Evolutionary conservation across 345 rosid species (phyloP).

Genomic region (Hirschfeldia incana): DNA sequence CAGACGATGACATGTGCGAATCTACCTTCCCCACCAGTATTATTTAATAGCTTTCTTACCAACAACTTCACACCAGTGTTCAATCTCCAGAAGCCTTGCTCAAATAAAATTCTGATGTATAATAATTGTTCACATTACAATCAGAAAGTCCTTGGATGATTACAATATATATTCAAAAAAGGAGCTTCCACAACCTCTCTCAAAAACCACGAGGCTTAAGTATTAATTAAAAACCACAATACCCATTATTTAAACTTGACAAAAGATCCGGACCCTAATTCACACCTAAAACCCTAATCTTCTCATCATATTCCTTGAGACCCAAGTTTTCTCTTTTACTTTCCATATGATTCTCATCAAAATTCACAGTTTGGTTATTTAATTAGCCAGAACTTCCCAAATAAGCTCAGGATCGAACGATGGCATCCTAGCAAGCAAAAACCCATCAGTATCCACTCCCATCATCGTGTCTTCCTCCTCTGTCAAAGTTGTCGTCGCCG

Average conservation of each 20-base stretch:
- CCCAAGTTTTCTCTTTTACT: background rate
- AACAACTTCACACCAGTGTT: conserved; percentile 2
- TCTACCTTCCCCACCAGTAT: conserved; percentile 38
- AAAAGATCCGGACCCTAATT: conserved; percentile 24
- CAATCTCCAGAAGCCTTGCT: conserved; percentile 8
- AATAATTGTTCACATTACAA: conserved; percentile 12
- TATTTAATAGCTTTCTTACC: conserved; percentile 28
- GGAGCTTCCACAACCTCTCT: conserved; percentile 37
- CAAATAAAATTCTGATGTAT: conserved; percentile 9
- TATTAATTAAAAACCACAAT: background rate
- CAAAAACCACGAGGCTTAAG: conserved; percentile 40
- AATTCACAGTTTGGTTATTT: conserved; percentile 24
- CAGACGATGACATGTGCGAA: conserved; percentile 38
- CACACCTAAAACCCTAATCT: conserved; percentile 22
- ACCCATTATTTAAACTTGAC: conserved; percentile 12
- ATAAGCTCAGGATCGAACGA: conserved; percentile 87
- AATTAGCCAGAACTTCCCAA: conserved; percentile 91
- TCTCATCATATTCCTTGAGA: background rate
- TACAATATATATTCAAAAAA: conserved; percentile 1
- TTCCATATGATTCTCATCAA: background rate
- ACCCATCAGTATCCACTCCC: conserved; percentile 50
- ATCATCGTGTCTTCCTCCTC: conserved; percentile 41
- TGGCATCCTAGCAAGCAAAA: conserved; percentile 77
- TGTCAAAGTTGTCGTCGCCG: conserved; percentile 35
- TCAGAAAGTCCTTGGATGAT: conserved; percentile 26